Percentiles rank a stretch among this genome's conserved stretches.
phyloP scores from a whole-genome alignment of 148 eudicot species.

The Polygonum maritimum region DNA sequence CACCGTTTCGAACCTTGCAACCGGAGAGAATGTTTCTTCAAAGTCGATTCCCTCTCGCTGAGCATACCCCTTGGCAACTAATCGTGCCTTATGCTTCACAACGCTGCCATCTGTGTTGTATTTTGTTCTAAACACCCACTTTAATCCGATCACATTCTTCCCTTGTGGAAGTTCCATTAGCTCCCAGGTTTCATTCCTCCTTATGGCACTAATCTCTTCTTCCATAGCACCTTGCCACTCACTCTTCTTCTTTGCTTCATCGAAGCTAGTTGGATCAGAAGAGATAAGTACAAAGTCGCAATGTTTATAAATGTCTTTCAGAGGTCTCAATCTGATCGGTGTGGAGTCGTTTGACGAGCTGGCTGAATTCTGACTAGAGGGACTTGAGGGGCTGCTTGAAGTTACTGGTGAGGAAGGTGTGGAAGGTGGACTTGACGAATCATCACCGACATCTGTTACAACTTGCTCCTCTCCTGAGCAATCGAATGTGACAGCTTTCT shows the following conservation, averaged over 20 bases:
- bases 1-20: too few species aligned
- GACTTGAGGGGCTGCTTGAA: too few species aligned
- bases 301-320: not conserved
- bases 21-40: too few species aligned
- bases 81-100: too few species aligned
- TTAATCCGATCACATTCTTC: slow-evolving; percentile 3
- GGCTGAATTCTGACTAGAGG: too few species aligned
- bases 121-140: slow-evolving; percentile 9
- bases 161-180: not conserved
- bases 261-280: not conserved
- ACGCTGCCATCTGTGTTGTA: too few species aligned
- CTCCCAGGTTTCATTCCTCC: slow-evolving; percentile 7
- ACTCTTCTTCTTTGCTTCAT: not conserved
- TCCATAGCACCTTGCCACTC: not conserved
- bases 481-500: not conserved
- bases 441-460: too few species aligned
- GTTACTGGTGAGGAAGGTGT: too few species aligned
- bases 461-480: not conserved
- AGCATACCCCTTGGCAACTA: too few species aligned
- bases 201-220: not conserved
- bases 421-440: too few species aligned
- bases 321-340: slow-evolving; percentile 7
- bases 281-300: not conserved
- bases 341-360: not conserved
- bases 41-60: too few species aligned